Evolutionary conservation across 2,329 filamentous ascomycete genomes (phyloP).

Genomic region (Monosporascus sp.): DNA sequence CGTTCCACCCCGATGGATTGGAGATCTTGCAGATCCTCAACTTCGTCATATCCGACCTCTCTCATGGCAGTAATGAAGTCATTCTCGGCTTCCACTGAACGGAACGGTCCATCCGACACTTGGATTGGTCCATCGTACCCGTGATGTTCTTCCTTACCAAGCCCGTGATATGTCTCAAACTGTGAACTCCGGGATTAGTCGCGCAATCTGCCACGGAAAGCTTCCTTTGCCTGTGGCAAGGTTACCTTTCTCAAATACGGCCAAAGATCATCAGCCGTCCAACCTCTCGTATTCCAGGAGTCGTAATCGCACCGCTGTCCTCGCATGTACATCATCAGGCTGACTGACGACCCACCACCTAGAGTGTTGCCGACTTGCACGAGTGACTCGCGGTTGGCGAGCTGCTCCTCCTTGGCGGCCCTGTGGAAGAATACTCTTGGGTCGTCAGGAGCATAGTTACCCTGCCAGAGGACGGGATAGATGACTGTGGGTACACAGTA

Average conservation of each 20-base stretch:
- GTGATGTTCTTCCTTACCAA: slow-evolving; percentile 35
- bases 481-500: slow-evolving; percentile 43
- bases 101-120: slow-evolving; percentile 41
- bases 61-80: slow-evolving; percentile 41
- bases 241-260: slow-evolving; percentile 44
- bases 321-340: slow-evolving; percentile 33
- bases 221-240: not conserved
- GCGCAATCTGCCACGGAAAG: not conserved
- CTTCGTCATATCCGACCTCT: slow-evolving; percentile 39
- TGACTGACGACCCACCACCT: slow-evolving; percentile 40
- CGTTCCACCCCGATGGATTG: slow-evolving; percentile 26
- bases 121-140: slow-evolving; percentile 44
- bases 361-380: slow-evolving; percentile 22
- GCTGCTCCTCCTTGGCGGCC: slow-evolving; percentile 36
- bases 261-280: slow-evolving; percentile 28
- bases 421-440: slow-evolving; percentile 42
- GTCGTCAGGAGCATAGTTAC: slow-evolving; percentile 40
- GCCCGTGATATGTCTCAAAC: slow-evolving; percentile 3
- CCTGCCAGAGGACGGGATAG: slow-evolving; percentile 44
- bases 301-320: slow-evolving; percentile 18
- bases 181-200: not conserved
- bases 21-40: slow-evolving; percentile 43
- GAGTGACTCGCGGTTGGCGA: slow-evolving; percentile 36
- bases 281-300: slow-evolving; percentile 6
- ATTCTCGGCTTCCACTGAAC: slow-evolving; percentile 31